Base-by-base conservation (phyloP, 2,329 filamentous ascomycete genomes). In the Paracorniculantispora psalliotae region DNA sequence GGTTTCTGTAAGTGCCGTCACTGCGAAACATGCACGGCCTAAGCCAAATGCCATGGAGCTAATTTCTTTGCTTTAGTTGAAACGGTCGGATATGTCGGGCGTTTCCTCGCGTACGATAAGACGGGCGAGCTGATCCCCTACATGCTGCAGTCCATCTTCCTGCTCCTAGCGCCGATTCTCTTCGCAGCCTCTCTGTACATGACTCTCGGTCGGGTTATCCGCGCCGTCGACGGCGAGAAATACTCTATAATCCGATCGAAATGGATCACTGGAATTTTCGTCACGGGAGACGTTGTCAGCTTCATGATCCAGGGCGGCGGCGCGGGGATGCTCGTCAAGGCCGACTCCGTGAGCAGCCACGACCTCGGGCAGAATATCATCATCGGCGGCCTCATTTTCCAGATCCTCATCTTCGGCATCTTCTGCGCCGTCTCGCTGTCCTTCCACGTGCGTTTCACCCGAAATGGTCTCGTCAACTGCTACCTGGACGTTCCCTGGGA, bases 371-470 rank as follows among this genome's bases (percentile, higher is more conserved):
- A 77, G 51, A 73, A 77, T 21, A 69, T 85, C 57, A 77, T 85
- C 23, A 68, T 85, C 8, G 76, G 65, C 4, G 83, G 83, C 3
- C 69, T 87, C 4, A 68, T 80, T 19, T 66, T 85, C n/a, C 83
- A 87, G 63, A 73, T 86, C 15, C 35, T 80, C 23, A 75, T 81
- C 43, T 84, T 86, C 59, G 72, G 71, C 9, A 68, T 82, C 25
- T 86, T 85, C 63, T 68, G 81, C n/a, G 47, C 75, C 1, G 72
- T 75, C 0, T 73, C 79, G 0, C 60, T 73, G 1, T 60, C 77
- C 0, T 82, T 82, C 67, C 76, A 83, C 59, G 59, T 58, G 7
- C 61, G 62, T 1, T 65, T 67, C 23, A 2, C 37, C 3, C 2
- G 47, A 19, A 28, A 53, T 15, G 50, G 52, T 7, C 21, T 51